Evolutionary conservation across 1,284 basidiomycete species (phyloP).

Genomic region (Ganoderma lucidum): DNA sequence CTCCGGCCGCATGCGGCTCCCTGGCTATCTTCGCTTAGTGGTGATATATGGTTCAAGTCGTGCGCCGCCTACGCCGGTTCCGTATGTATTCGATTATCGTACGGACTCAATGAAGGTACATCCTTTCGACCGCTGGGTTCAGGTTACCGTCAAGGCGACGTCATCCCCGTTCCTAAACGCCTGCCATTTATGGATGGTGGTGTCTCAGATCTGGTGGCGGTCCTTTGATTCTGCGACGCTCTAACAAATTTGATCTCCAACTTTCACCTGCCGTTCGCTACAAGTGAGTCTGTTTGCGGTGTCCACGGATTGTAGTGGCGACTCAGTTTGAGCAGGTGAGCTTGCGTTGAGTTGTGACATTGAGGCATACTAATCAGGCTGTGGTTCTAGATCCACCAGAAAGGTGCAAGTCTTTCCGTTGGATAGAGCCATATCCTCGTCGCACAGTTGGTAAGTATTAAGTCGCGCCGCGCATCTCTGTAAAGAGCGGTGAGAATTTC

Average conservation of each 20-base stretch:
- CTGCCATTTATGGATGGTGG: background rate
- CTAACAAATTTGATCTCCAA: background rate
- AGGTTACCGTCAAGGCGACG: background rate
- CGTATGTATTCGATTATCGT: conserved; percentile 13
- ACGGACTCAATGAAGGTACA: background rate
- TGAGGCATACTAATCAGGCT: background rate
- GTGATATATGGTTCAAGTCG: background rate
- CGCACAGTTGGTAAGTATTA: background rate
- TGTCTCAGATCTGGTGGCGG: background rate
- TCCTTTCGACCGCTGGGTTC: background rate
- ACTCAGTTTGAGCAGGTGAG: background rate
- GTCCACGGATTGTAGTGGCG: background rate
- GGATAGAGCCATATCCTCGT: background rate
- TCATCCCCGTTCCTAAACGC: background rate
- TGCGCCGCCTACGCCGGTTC: background rate
- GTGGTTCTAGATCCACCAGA: background rate
- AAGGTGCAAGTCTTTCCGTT: background rate
- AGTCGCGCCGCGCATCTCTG: background rate
- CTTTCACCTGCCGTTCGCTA: background rate
- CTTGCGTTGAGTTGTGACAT: background rate
- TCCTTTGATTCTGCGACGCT: background rate
- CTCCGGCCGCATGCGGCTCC: background rate
- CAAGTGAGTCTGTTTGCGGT: background rate
- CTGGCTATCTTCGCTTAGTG: background rate
- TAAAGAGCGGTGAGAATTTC: background rate